Evolutionary conservation across 441 rosid species (phyloP).

Genomic region (Gossypium lobatum): DNA sequence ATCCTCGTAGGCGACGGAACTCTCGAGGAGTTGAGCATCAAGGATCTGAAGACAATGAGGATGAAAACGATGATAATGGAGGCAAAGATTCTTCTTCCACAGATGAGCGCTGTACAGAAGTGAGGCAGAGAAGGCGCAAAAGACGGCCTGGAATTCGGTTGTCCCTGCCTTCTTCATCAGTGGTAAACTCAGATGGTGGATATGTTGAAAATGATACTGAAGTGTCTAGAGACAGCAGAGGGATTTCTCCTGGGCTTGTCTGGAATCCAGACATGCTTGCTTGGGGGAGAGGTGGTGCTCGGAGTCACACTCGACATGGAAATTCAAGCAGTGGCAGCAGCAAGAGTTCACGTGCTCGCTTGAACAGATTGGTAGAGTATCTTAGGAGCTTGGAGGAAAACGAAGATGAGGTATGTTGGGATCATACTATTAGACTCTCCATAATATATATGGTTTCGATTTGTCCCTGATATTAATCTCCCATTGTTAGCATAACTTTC

Average conservation of each 20-base stretch:
- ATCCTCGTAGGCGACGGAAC: slow-evolving; percentile 44
- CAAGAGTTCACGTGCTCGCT: slow-evolving; percentile 44
- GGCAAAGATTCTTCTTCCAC: slow-evolving; percentile 71
- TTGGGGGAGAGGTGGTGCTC: slow-evolving; percentile 70
- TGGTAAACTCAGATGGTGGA: slow-evolving; percentile 35
- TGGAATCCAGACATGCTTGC: slow-evolving; percentile 58
- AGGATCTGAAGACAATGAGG: slow-evolving; percentile 50
- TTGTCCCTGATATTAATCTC: slow-evolving; percentile 7
- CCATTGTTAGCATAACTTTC: background rate
- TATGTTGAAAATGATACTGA: slow-evolving; percentile 41
- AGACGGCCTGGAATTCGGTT: slow-evolving; percentile 45
- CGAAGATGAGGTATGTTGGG: slow-evolving; percentile 36
- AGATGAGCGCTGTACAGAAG: slow-evolving; percentile 59
- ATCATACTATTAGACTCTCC: slow-evolving; percentile 7
- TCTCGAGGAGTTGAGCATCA: slow-evolving; percentile 33
- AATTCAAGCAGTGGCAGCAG: slow-evolving; percentile 31
- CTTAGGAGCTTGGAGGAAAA: slow-evolving; percentile 50
- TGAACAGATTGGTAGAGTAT: slow-evolving; percentile 50
- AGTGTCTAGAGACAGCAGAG: slow-evolving; percentile 34
- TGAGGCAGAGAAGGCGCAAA: slow-evolving; percentile 46
- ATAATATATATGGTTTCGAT: slow-evolving; percentile 10
- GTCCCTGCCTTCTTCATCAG: slow-evolving; percentile 48
- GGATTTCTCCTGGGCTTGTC: slow-evolving; percentile 46
- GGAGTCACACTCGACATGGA: slow-evolving; percentile 66
- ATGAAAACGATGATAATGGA: slow-evolving; percentile 42